Evolutionary conservation across 768 basidiomycete species (phyloP).

Genomic region (Mycena metata): DNA sequence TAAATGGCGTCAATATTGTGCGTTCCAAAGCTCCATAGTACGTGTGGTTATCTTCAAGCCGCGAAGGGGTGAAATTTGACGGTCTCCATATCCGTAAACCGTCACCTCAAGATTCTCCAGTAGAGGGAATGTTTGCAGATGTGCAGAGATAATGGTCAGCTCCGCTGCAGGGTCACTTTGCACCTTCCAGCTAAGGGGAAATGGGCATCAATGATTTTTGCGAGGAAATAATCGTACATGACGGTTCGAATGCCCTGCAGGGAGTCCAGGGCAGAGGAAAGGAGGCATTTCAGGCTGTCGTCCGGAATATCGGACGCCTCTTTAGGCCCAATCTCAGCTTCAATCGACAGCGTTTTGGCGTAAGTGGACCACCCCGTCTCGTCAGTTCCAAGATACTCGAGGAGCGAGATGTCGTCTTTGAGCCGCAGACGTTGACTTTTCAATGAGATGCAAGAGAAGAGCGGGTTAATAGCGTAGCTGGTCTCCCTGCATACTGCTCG

Average conservation of each 20-base stretch:
- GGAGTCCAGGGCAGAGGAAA: not conserved
- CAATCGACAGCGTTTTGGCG: not conserved
- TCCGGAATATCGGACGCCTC: not conserved
- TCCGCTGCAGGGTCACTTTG: too few relatives aligned
- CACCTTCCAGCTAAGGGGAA: not conserved
- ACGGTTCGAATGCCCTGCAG: not conserved
- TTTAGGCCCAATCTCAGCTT: not conserved
- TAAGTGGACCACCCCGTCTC: slow-evolving; percentile 2
- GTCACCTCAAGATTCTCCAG: not conserved
- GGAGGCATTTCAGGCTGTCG: not conserved
- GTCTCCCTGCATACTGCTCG: slow-evolving; percentile 2
- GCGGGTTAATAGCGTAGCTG: not conserved
- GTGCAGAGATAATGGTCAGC: not conserved
- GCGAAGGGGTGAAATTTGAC: not conserved
- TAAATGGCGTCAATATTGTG: not conserved
- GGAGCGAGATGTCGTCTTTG: not conserved
- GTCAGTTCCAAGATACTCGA: not conserved
- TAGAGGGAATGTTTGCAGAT: not conserved
- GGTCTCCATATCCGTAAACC: not conserved
- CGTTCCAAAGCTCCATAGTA: slow-evolving; percentile 12
- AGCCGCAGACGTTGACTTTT: not conserved
- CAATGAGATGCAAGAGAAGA: not conserved
- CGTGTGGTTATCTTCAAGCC: not conserved
- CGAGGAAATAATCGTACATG: not conserved
- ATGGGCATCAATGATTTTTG: not conserved